A percentile compares a stretch with the other conserved stretches of the same genome.
These are phyloP conservation scores for Nakazawaea pomicola DNA, from an alignment of 805 yeast genomes.

Conservation along the genomic window DNA sequence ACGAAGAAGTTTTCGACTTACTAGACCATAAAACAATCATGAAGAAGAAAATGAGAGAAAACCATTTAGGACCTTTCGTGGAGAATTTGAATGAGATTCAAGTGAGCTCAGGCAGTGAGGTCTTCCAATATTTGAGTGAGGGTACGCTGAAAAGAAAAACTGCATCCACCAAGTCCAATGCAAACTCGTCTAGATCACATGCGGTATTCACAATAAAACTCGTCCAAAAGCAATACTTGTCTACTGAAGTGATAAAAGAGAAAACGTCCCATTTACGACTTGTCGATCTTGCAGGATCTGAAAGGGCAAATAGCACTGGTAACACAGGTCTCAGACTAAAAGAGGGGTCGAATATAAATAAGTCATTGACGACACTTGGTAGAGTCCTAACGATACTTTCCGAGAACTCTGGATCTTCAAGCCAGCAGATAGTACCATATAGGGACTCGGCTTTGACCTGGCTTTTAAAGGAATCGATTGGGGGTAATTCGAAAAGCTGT, in stretches of 20 bases:
- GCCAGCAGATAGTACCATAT: conserved; percentile 50
- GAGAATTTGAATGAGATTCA: conserved; percentile 55
- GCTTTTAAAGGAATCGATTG: conserved; percentile 66
- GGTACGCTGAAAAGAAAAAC: conserved; percentile 61
- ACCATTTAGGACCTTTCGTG: conserved; percentile 66
- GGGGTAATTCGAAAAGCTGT: conserved; percentile 81
- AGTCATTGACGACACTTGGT: conserved; percentile 73
- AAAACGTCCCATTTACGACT: conserved; percentile 58
- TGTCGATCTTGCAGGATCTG: conserved; percentile 82
- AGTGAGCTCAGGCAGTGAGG: conserved; percentile 45
- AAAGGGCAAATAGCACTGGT: conserved; percentile 59
- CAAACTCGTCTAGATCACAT: conserved; percentile 71
- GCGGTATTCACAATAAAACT: conserved; percentile 66
- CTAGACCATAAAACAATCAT: conserved; percentile 21
- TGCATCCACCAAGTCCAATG: conserved; percentile 71
- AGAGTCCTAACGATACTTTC: conserved; percentile 50
- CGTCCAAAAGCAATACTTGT: conserved; percentile 45
- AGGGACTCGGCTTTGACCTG: conserved; percentile 75
- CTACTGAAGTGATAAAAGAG: conserved; percentile 38
- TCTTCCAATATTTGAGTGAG: conserved; percentile 35
- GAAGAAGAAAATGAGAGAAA: conserved; percentile 56
- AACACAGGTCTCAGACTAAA: conserved; percentile 56
- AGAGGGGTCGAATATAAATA: conserved; percentile 76
- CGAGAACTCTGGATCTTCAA: conserved; percentile 29
- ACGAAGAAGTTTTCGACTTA: conserved; percentile 70